Conservation (phyloP, 306 rosid species). For the Prunus davidiana region DNA sequence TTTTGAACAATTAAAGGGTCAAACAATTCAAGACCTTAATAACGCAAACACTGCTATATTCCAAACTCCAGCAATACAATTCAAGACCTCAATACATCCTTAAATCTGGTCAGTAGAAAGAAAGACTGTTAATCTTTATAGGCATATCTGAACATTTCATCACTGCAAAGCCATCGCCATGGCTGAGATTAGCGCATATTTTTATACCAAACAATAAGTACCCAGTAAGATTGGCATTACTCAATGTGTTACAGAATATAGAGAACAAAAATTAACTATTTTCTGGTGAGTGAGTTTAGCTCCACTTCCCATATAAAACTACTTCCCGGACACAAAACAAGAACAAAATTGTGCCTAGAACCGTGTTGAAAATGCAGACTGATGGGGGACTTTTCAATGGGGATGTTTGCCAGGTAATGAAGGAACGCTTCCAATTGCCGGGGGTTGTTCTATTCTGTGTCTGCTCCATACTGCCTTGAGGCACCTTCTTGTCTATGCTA, state of each 20-base stretch:
- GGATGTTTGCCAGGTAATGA: conserved; percentile 28
- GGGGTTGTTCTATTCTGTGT: conserved; percentile 12
- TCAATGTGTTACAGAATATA: not conserved
- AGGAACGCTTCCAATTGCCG: conserved; percentile 19
- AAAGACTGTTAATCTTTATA: not conserved
- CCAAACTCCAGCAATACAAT: not conserved
- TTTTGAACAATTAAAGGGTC: not conserved
- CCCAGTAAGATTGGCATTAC: not conserved
- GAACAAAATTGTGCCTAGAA: conserved; percentile 30
- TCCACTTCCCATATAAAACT: conserved; percentile 29
- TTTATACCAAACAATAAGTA: too few species aligned
- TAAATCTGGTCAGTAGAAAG: not conserved
- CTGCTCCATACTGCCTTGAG: conserved; percentile 18
- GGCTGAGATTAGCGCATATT: not conserved
- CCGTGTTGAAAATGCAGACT: conserved; percentile 20
- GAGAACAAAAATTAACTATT: not conserved
- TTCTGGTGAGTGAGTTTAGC: not conserved
- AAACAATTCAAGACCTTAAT: not conserved
- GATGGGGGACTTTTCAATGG: conserved; percentile 28
- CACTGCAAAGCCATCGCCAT: not conserved
- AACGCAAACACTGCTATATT: not conserved
- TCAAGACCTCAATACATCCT: not conserved
- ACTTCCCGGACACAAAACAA: conserved; percentile 24
- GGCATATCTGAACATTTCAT: not conserved
- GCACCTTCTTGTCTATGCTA: conserved; percentile 5